A percentile compares a stretch with the other conserved stretches of the same genome.
These are phyloP conservation scores for Excoecaria cochinchinensis DNA, from an alignment of 345 rosid species.

Conservation along the genomic window DNA sequence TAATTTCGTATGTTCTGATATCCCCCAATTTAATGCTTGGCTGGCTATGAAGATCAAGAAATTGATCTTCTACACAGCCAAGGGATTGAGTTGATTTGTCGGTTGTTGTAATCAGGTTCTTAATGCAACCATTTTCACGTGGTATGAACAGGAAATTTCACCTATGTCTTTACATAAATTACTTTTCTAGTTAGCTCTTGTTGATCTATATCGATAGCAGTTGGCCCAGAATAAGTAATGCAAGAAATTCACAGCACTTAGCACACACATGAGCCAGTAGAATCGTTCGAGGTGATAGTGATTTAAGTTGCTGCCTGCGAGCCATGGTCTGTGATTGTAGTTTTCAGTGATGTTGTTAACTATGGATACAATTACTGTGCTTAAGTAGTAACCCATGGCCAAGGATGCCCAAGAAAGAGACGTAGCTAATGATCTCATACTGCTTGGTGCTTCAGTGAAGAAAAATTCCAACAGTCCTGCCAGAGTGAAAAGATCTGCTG, in stretches of 20 bases:
- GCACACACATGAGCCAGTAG: conserved; percentile 63
- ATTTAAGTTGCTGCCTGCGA: conserved; percentile 46
- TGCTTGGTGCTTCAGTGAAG: conserved; percentile 72
- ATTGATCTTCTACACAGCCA: background rate
- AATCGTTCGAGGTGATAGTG: conserved; percentile 50
- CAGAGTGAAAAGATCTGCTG: conserved; percentile 79
- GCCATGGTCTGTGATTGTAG: conserved; percentile 50
- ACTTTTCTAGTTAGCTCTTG: conserved; percentile 20
- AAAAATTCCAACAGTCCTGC: conserved; percentile 74
- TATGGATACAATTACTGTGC: conserved; percentile 62
- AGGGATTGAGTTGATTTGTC: background rate
- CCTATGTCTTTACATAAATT: background rate
- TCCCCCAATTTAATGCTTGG: background rate
- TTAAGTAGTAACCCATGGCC: conserved; percentile 73
- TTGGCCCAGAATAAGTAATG: conserved; percentile 66
- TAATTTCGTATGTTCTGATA: background rate
- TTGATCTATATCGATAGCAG: conserved; percentile 51
- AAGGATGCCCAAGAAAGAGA: conserved; percentile 72
- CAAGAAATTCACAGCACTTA: conserved; percentile 55
- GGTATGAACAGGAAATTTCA: background rate
- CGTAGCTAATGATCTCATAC: conserved; percentile 77
- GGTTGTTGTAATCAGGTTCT: background rate
- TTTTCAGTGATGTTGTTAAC: conserved; percentile 53
- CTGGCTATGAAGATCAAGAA: background rate
- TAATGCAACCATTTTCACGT: background rate